Base-by-base conservation (phyloP, 23 red algal genomes). In the Gracilaria gracilis region DNA sequence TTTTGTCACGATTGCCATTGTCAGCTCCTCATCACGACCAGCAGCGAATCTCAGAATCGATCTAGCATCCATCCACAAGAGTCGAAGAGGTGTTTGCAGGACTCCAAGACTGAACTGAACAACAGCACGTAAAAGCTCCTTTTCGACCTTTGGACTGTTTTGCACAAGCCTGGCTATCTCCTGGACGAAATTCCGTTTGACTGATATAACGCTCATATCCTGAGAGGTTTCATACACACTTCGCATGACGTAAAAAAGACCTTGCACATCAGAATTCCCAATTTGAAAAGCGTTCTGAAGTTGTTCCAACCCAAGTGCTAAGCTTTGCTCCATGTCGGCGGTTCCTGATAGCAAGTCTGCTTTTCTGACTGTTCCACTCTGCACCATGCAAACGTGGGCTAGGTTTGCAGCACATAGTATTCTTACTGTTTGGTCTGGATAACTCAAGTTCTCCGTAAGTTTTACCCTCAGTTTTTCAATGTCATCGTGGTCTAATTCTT, bases 41-140 rank as follows among this genome's bases (percentile, higher is more conserved):
- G 65, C 79, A 74, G 71, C 79, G n/a, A 65, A 35, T 33, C 34
- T 44, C 89, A 74, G 58, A 8, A 92, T 36, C 36, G 65, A 59
- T 61, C 61, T 12, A 42, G 89, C 89, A 74, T 50, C 49, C 27
- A 53, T 54, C 89, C 89, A 92, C 12, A 92, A 44, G n/a, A 84
- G 64, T 27, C 75, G 80, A 58, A 92, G 47, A 44, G 78, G 78
- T 19, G 80, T 92, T 36, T 69, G 89, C 11, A 92, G 32, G 14
- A 92, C 31, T 23, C 89, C 89, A 50, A 84, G 37, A 76, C 65
- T 39, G 24, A 92, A 92, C 19, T 84, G 78, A 71, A 87, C 84
- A 59, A 71, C 33, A 35, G 84, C 64, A 1, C 44, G n/a, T 44
- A 87, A 57, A 75, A 74, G 40, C 13, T 39, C 38, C 13, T 42